These are phyloP conservation scores for Scedosporium aurantiacum DNA, from an alignment of 2,329 filamentous ascomycete genomes.

Conservation along the genomic window DNA sequence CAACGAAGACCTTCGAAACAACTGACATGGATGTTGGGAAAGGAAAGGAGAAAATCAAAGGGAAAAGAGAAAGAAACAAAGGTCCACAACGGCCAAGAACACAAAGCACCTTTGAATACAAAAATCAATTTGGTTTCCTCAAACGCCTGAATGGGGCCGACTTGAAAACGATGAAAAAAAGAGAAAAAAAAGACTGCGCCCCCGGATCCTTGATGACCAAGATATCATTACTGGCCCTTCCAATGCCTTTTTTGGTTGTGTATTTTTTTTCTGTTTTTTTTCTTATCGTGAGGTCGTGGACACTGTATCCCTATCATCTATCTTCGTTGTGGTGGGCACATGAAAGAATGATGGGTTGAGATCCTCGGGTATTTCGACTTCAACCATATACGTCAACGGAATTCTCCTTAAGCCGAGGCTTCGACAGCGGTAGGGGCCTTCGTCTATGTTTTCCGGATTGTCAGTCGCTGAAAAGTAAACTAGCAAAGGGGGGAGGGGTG, in stretches of 20 bases:
- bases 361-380: not conserved
- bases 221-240: not conserved
- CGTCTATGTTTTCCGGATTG: conserved; percentile 12
- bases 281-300: not conserved
- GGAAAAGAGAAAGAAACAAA: conserved; percentile 11
- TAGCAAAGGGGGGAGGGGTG: not conserved
- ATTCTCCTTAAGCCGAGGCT: conserved; percentile 19
- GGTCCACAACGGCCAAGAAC: conserved; percentile 11
- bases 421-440: conserved; percentile 24
- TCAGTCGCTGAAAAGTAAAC: not conserved
- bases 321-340: not conserved
- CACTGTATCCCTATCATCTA: not conserved
- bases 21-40: conserved; percentile 2
- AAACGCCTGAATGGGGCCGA: not conserved
- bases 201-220: not conserved
- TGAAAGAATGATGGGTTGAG: not conserved
- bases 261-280: not conserved
- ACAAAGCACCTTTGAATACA: not conserved
- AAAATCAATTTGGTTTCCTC: not conserved
- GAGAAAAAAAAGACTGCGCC: not conserved
- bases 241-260: conserved; percentile 9
- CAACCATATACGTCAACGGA: not conserved
- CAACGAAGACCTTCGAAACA: not conserved
- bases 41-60: conserved; percentile 8
- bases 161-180: not conserved